These are phyloP conservation scores for Penicillium sp. DNA, from an alignment of 2,329 filamentous ascomycete species.

Conservation along the genomic window DNA sequence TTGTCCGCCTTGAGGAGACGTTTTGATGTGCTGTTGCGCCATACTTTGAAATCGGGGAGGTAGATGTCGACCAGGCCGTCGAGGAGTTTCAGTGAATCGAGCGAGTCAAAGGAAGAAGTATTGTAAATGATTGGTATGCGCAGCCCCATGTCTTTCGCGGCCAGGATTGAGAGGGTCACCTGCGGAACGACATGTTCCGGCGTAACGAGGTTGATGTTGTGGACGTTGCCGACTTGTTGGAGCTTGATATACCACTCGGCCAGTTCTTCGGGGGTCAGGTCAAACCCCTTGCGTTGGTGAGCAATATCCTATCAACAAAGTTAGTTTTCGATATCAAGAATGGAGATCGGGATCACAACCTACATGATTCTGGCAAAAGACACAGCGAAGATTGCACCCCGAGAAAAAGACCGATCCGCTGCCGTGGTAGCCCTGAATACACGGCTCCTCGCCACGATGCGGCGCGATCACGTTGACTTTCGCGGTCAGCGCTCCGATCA, in stretches of 20 bases:
- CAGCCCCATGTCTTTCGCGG: conserved; percentile 70
- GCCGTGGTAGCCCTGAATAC: conserved; percentile 78
- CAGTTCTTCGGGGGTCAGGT: conserved; percentile 75
- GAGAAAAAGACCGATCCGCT: conserved; percentile 81
- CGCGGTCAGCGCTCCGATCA: conserved; percentile 71
- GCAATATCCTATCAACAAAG: conserved; percentile 62
- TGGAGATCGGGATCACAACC: background rate
- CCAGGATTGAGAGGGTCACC: conserved; percentile 73
- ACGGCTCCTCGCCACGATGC: conserved; percentile 83
- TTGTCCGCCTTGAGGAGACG: conserved; percentile 76
- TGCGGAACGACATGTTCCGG: conserved; percentile 87
- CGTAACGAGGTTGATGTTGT: conserved; percentile 87
- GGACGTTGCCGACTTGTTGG: conserved; percentile 75
- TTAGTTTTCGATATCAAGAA: background rate
- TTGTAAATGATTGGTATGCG: conserved; percentile 80
- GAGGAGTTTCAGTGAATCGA: conserved; percentile 70
- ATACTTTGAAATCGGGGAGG: conserved; percentile 86
- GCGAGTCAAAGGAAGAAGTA: conserved; percentile 77
- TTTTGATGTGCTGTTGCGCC: conserved; percentile 66
- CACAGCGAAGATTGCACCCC: conserved; percentile 73
- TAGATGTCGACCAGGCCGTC: conserved; percentile 84
- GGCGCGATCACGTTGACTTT: conserved; percentile 85
- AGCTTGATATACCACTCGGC: conserved; percentile 82
- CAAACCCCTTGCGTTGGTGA: conserved; percentile 78
- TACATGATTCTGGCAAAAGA: conserved; percentile 73